phyloP scores from a whole-genome alignment of 495 filamentous ascomycete species.

The Podospora pseudoanserina region DNA sequence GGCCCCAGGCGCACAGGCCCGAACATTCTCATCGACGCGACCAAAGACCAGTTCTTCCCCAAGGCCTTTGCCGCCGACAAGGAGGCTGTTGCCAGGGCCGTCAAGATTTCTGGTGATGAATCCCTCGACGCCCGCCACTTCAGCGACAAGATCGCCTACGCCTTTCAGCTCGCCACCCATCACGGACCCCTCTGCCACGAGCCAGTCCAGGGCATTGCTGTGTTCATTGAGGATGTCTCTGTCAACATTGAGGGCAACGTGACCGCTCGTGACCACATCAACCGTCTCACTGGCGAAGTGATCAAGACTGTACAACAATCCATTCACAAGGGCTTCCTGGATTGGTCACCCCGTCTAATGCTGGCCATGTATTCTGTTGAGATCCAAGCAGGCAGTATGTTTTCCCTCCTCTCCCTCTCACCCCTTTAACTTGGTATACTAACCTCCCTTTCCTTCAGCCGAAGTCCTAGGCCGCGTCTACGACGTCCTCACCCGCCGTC shows the following conservation, averaged over 20 bases:
- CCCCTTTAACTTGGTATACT: conserved; percentile 4
- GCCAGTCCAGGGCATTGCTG: conserved; percentile 87
- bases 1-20: conserved; percentile 81
- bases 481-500: conserved; percentile 83
- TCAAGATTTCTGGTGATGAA: conserved; percentile 38
- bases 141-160: conserved; percentile 84
- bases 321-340: conserved; percentile 84
- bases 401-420: conserved; percentile 7
- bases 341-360: conserved; percentile 91
- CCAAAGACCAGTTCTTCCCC: conserved; percentile 64
- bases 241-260: conserved; percentile 53
- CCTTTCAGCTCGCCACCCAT: conserved; percentile 87
- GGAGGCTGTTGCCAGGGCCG: conserved; percentile 24
- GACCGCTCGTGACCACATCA: conserved; percentile 62
- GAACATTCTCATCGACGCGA: conserved; percentile 86
- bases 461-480: conserved; percentile 95
- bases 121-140: conserved; percentile 68
- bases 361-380: conserved; percentile 98
- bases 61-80: conserved; percentile 61
- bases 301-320: conserved; percentile 82
- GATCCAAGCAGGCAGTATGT: conserved; percentile 88
- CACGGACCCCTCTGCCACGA: conserved; percentile 92
- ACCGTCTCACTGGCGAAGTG: conserved; percentile 82
- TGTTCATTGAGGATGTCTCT: conserved; percentile 79
- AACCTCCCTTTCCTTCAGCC: conserved; percentile 43